Evolutionary conservation across 768 basidiomycete species (phyloP), one percentile per base, ranked within the genome.

Genomic region (Leccinum subtestaceum): DNA sequence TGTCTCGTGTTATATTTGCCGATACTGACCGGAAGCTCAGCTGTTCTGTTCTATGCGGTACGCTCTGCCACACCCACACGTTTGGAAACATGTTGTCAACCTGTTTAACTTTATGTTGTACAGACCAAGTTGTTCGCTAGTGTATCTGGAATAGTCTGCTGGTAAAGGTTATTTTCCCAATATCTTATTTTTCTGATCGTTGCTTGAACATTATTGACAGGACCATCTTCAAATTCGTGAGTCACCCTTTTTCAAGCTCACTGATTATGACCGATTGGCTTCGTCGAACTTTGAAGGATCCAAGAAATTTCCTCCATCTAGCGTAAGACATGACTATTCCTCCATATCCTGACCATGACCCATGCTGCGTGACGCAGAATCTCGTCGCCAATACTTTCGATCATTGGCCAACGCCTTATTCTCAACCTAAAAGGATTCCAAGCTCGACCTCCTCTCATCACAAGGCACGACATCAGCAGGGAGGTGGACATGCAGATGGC

Each of bases 401-500:
- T 62, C 6, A 17, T 51, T 1, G 67, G 67, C 19, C 67, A 68
- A 51, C 67, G 62, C 4, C 59, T 63, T 11, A 53, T 68, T 19
- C 55, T 68, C 29, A 68, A 66, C 38, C 60, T 68, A 23, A 57
- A 60, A 11, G 54, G 52, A 48, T 47, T 53, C 13, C 32, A 51
- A 19, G 50, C 25, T 13, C 64, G 29, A 25, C 21, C 29, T 2
- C 45, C 40, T 43, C n/a, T 4, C 10, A n/a, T 53, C 2, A 32
- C 48, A 1, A 59, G 32, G 4, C 27, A 40, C 15, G 59, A 63
- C 34, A 17, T 68, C 9, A 65, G 67, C 9, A 52, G 23, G 25
- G 67, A 66, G 13, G 57, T 69, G 7, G 59, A 68, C 55, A 53
- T 60, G 38, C 67, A 68, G 50, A 32, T 68, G 10, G 52, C 40